Conservation (phyloP, 768 basidiomycete species). For the Psilocybe subaeruginosa region DNA sequence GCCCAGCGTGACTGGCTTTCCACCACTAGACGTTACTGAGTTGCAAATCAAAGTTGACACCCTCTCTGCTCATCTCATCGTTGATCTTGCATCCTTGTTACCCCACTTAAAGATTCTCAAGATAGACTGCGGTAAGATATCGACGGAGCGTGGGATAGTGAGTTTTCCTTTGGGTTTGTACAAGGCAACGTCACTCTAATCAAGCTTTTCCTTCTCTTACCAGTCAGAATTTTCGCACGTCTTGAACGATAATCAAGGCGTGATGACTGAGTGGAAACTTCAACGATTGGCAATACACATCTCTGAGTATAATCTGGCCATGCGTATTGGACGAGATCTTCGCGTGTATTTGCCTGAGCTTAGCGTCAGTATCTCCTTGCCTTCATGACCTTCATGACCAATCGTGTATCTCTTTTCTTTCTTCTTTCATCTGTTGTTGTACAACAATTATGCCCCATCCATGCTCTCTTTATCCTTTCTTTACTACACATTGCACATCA, state of each 20-base stretch:
- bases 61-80: conserved; percentile 14
- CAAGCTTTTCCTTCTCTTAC: background rate
- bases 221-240: background rate
- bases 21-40: conserved; percentile 4
- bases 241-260: background rate
- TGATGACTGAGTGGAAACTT: background rate
- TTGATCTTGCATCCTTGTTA: conserved; percentile 10
- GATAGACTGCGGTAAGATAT: conserved; percentile 14
- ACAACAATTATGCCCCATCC: no score
- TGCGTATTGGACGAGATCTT: no score
- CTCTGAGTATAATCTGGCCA: no score
- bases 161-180: background rate
- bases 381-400: no score
- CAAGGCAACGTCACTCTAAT: background rate
- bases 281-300: background rate
- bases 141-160: background rate
- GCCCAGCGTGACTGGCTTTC: background rate
- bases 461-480: no score
- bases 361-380: no score
- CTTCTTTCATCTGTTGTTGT: no score
- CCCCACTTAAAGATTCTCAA: conserved; percentile 15
- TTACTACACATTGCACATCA: no score
- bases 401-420: no score
- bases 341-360: no score
- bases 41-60: conserved; percentile 16